A percentile compares a stretch with the other conserved stretches of the same genome.
These are phyloP conservation scores for Abelmoschus esculentus DNA, from an alignment of 345 rosid genomes.

Conservation along the genomic window DNA sequence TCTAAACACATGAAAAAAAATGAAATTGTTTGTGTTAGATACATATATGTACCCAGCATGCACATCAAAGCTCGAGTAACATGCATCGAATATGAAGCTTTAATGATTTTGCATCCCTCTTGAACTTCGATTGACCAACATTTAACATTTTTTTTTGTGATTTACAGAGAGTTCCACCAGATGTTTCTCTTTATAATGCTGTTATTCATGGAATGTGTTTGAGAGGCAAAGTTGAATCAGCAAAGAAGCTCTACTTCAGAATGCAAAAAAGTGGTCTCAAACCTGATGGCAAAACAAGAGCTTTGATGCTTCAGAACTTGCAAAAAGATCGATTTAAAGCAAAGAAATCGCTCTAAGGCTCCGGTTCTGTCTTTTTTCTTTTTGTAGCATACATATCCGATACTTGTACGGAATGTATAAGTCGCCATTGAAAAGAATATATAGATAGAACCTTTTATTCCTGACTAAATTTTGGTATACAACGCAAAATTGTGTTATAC, in stretches of 20 bases:
- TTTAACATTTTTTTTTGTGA: conserved; percentile 13
- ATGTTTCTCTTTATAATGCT: conserved; percentile 54
- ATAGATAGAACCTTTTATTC: neutral
- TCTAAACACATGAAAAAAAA: no score
- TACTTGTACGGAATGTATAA: no score
- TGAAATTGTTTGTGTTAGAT: no score
- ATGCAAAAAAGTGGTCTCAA: conserved; percentile 50
- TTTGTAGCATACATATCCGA: no score
- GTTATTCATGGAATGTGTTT: conserved; percentile 73
- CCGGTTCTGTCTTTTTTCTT: no score
- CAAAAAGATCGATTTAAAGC: conserved; percentile 6
- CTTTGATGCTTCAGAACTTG: conserved; percentile 67
- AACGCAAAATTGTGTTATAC: neutral
- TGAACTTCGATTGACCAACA: no score
- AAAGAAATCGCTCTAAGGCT: no score
- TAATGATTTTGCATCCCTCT: neutral
- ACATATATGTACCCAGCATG: no score
- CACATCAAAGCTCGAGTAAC: neutral
- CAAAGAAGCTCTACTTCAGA: conserved; percentile 48
- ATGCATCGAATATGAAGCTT: neutral
- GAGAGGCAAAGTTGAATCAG: conserved; percentile 48
- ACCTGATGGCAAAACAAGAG: conserved; percentile 68
- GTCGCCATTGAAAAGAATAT: no score
- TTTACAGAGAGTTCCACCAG: conserved; percentile 42
- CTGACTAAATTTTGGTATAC: neutral